These are phyloP conservation scores for Pittosporum tobira DNA, from an alignment of 129 eudicot species.

Conservation along the genomic window DNA sequence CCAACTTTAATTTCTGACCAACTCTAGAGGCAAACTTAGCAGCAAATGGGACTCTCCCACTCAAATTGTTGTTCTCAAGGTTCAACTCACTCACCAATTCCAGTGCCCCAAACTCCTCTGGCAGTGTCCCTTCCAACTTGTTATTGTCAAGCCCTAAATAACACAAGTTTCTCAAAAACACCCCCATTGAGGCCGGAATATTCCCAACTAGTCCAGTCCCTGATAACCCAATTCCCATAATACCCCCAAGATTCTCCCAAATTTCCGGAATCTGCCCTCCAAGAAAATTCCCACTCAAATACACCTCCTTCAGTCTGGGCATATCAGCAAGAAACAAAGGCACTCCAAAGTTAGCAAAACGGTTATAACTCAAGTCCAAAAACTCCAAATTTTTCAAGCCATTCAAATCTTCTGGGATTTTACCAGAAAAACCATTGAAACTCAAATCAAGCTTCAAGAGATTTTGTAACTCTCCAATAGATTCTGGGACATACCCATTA, in stretches of 20 bases:
- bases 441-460: slow-evolving; percentile 62
- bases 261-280: slow-evolving; percentile 85
- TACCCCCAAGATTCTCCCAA: slow-evolving; percentile 61
- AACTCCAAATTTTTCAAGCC: slow-evolving; percentile 47
- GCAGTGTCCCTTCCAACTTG: slow-evolving; percentile 50
- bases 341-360: slow-evolving; percentile 41
- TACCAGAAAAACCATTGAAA: slow-evolving; percentile 38
- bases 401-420: slow-evolving; percentile 41
- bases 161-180: slow-evolving; percentile 34
- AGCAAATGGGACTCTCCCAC: slow-evolving; percentile 63
- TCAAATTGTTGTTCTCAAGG: slow-evolving; percentile 56
- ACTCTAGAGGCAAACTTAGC: slow-evolving; percentile 31
- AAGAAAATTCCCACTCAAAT: slow-evolving; percentile 60
- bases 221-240: slow-evolving; percentile 52
- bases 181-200: slow-evolving; percentile 72
- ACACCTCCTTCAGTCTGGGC: slow-evolving; percentile 44
- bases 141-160: slow-evolving; percentile 62
- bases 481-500: slow-evolving; percentile 39
- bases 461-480: slow-evolving; percentile 27
- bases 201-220: slow-evolving; percentile 47
- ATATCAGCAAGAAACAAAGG: slow-evolving; percentile 48
- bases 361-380: slow-evolving; percentile 55
- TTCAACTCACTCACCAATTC: slow-evolving; percentile 44
- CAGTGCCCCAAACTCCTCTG: slow-evolving; percentile 54
- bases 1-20: slow-evolving; percentile 49